Percentiles rank a stretch among this genome's conserved stretches.
phyloP scores from a whole-genome alignment of 2,329 filamentous ascomycete species.

The Xenosphaeropsis pyriputrescens region DNA sequence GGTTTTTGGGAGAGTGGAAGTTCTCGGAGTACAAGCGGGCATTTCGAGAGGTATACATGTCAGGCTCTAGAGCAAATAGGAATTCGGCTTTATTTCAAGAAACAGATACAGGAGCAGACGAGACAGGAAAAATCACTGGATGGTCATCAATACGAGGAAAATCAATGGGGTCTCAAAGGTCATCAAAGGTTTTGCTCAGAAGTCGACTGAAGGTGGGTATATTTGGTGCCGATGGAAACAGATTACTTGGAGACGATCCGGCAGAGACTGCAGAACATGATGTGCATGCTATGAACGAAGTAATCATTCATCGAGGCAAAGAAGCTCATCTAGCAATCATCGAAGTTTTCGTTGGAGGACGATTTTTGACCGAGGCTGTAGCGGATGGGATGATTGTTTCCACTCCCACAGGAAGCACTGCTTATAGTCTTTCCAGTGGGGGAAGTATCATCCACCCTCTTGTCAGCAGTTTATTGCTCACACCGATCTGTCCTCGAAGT shows the following conservation, averaged over 20 bases:
- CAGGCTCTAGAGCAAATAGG: conserved; percentile 31
- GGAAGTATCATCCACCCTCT: conserved; percentile 91
- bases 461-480: conserved; percentile 76
- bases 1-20: conserved; percentile 94
- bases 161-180: conserved; percentile 60
- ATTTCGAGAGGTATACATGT: conserved; percentile 88
- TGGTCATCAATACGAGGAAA: conserved; percentile 71
- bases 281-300: conserved; percentile 77
- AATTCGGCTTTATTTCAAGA: conserved; percentile 16
- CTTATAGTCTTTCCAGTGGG: conserved; percentile 85
- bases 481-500: conserved; percentile 85
- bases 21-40: conserved; percentile 86
- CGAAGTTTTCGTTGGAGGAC: conserved; percentile 77
- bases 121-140: conserved; percentile 23
- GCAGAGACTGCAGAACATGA: conserved; percentile 15
- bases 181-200: conserved; percentile 70
- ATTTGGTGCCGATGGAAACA: conserved; percentile 52
- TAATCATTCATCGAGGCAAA: conserved; percentile 81
- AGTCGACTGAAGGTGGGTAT: conserved; percentile 79
- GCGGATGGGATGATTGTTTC: conserved; percentile 91
- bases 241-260: conserved; percentile 28
- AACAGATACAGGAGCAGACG: conserved; percentile 13
- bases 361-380: conserved; percentile 84
- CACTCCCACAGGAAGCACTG: conserved; percentile 88
- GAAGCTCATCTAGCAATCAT: conserved; percentile 86